Percentiles rank a stretch among this genome's conserved stretches.
These are phyloP conservation scores for Leishmania braziliensis DNA, from an alignment of 208 protist species.

Conservation along the genomic window DNA sequence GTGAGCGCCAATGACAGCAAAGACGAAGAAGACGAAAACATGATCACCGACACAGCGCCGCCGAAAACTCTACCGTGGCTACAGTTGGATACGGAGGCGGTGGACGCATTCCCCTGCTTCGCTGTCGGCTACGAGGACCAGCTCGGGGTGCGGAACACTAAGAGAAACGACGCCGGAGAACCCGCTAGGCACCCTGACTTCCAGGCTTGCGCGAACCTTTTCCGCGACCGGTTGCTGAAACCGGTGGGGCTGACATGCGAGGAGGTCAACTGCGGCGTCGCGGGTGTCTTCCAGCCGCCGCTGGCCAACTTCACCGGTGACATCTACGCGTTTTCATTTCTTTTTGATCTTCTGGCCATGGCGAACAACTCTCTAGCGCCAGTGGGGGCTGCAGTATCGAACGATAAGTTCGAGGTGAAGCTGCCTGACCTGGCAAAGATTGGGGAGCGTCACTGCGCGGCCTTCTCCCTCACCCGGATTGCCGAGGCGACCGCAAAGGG, in stretches of 20 bases:
- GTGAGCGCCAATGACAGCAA: not conserved
- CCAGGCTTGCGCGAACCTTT: conserved; percentile 45
- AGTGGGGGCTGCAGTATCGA: conserved; percentile 18
- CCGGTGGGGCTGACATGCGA: conserved; percentile 16
- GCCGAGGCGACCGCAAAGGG: conserved; percentile 4
- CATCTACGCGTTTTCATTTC: conserved; percentile 78
- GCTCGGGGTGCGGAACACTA: conserved; percentile 28
- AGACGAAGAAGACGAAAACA: not conserved
- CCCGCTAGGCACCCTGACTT: conserved; percentile 27
- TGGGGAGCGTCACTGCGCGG: conserved; percentile 22
- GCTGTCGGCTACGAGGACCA: conserved; percentile 24
- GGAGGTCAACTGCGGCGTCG: conserved; percentile 48
- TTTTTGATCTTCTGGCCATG: conserved; percentile 52
- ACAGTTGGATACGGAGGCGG: not conserved
- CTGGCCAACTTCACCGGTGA: conserved; percentile 42
- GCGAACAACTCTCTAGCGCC: conserved; percentile 9
- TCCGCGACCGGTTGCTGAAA: conserved; percentile 45
- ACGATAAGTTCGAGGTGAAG: conserved; percentile 30
- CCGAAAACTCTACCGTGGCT: not conserved
- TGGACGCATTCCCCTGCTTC: conserved; percentile 37
- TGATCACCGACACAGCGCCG: not conserved
- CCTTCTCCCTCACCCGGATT: conserved; percentile 34
- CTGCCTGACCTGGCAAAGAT: conserved; percentile 28
- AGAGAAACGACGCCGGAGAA: conserved; percentile 14
- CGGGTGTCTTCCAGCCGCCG: conserved; percentile 65